Percentiles rank a stretch among this genome's conserved stretches.
phyloP scores from a whole-genome alignment of 148 eudicot species.

The Pharnaceum exiguum region DNA sequence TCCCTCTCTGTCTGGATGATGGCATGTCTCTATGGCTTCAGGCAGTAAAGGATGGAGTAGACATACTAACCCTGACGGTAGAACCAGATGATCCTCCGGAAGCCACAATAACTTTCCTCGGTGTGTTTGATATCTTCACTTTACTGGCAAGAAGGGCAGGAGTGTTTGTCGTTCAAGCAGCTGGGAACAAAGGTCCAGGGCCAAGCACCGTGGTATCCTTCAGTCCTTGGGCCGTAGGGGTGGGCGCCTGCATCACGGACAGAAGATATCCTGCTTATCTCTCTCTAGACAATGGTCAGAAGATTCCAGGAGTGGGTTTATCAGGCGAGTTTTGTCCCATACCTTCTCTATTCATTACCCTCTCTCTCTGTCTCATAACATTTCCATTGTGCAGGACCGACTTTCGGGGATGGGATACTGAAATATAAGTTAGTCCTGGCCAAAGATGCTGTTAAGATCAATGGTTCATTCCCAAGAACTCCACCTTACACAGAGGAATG shows the following conservation, averaged over 20 bases:
- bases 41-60: conserved; percentile 86
- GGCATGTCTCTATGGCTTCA: conserved; percentile 11
- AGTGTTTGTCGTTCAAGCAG: conserved; percentile 83
- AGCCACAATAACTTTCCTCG: conserved; percentile 69
- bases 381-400: conserved; percentile 43
- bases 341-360: neutral
- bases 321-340: conserved; percentile 43
- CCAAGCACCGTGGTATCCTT: conserved; percentile 64
- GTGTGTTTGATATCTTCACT: conserved; percentile 72
- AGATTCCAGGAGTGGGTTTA: conserved; percentile 66
- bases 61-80: conserved; percentile 66
- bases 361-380: neutral
- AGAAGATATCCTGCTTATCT: conserved; percentile 62
- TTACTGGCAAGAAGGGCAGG: conserved; percentile 80
- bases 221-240: conserved; percentile 92
- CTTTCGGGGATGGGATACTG: conserved; percentile 45
- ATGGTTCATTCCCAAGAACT: conserved; percentile 61
- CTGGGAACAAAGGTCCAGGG: conserved; percentile 75
- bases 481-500: conserved; percentile 73
- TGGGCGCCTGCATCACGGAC: conserved; percentile 62
- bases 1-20: neutral
- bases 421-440: conserved; percentile 75
- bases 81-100: conserved; percentile 90
- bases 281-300: conserved; percentile 61
- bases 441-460: conserved; percentile 59